phyloP scores from a whole-genome alignment of 148 eudicot species.

The Rheum nobile region DNA sequence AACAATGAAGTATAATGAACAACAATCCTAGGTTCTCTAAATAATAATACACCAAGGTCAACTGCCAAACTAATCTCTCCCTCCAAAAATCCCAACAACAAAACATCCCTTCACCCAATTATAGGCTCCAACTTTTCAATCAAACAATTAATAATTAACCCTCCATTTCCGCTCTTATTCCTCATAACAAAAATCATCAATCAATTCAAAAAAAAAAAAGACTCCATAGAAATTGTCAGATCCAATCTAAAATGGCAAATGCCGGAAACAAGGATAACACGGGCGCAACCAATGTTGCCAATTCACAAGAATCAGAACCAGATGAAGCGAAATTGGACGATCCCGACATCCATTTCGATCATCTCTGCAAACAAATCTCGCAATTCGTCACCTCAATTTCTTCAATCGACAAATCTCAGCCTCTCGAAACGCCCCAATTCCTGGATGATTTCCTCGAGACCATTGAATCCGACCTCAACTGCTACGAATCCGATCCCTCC shows the following conservation, averaged over 20 bases:
- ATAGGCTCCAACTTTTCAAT: background rate
- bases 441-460: constrained; percentile 27
- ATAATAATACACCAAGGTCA: background rate
- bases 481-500: constrained; percentile 21
- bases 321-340: background rate
- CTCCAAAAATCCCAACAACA: background rate
- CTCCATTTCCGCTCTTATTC: background rate
- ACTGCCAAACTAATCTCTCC: background rate
- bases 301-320: background rate
- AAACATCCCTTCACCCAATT: background rate
- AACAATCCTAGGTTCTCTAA: too few relatives aligned
- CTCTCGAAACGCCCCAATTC: constrained; percentile 24
- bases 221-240: background rate
- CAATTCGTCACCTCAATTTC: constrained; percentile 20
- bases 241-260: background rate
- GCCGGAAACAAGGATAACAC: background rate
- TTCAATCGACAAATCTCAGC: constrained; percentile 11
- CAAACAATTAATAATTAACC: background rate
- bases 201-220: background rate
- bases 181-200: background rate
- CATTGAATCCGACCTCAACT: constrained; percentile 32
- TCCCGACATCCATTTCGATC: constrained; percentile 14
- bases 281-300: background rate
- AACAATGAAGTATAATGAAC: too few relatives aligned
- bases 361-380: constrained; percentile 33